Percentiles rank a stretch among this genome's conserved stretches.
Evolutionary conservation across 306 rosid species (phyloP).

Genomic region (Sophora flavescens): DNA sequence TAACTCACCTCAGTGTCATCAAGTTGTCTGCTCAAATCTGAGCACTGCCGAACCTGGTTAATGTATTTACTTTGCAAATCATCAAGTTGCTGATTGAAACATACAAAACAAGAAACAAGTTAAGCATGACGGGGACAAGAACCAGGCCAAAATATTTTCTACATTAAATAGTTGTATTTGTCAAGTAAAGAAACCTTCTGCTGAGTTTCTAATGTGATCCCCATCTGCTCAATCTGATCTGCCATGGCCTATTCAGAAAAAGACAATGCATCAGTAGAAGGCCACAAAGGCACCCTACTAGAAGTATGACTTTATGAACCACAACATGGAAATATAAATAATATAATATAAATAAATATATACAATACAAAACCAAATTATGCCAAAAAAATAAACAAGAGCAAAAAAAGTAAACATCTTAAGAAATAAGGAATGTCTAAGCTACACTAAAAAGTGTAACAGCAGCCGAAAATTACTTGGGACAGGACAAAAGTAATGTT

Average conservation of each 20-base stretch:
- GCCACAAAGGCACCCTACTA: neutral
- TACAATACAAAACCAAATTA: conserved; percentile 1
- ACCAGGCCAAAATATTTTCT: neutral
- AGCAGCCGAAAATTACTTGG: neutral
- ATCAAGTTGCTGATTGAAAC: conserved; percentile 68
- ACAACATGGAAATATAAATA: neutral
- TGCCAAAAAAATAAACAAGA: neutral
- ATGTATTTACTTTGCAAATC: conserved; percentile 71
- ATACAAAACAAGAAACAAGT: conserved; percentile 11
- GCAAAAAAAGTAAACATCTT: too few relatives aligned
- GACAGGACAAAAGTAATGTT: neutral
- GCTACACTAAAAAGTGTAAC: neutral
- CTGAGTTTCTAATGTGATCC: conserved; percentile 66
- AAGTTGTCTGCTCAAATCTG: conserved; percentile 77
- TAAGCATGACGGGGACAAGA: conserved; percentile 26
- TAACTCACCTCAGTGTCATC: conserved; percentile 80
- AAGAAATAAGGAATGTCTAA: neutral
- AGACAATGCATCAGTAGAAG: conserved; percentile 19
- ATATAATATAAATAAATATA: neutral
- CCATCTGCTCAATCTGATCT: conserved; percentile 96
- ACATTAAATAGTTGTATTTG: neutral
- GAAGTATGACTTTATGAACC: neutral
- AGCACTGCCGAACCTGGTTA: conserved; percentile 75
- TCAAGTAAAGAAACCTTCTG: conserved; percentile 71
- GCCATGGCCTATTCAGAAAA: conserved; percentile 74